phyloP scores from a whole-genome alignment of 345 rosid genomes.

The Mallotus nudiflorus region DNA sequence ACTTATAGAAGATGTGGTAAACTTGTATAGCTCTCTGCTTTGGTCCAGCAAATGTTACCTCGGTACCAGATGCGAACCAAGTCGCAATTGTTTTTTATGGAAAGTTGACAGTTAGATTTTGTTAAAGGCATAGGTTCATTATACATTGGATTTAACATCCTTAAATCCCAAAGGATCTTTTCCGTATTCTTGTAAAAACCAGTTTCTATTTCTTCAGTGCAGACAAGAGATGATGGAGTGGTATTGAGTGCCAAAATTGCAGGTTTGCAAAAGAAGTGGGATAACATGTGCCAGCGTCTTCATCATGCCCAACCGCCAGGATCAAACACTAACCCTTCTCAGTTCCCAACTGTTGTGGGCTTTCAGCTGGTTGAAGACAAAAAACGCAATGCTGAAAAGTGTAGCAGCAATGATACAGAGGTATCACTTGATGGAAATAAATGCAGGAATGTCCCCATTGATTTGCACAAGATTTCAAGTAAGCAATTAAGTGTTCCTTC shows the following conservation, averaged over 20 bases:
- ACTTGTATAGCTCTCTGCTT: background rate
- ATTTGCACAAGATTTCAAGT: constrained; percentile 27
- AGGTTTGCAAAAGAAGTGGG: constrained; percentile 48
- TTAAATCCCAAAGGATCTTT: background rate
- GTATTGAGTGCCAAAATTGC: constrained; percentile 33
- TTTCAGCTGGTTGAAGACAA: constrained; percentile 37
- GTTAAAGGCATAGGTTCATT: background rate
- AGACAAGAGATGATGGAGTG: constrained; percentile 59
- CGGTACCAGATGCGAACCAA: background rate
- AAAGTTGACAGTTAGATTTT: background rate
- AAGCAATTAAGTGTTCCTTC: constrained; percentile 16
- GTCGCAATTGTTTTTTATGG: background rate
- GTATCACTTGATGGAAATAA: constrained; percentile 17
- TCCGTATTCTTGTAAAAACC: constrained; percentile 37
- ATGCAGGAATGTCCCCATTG: constrained; percentile 26
- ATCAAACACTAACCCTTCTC: constrained; percentile 25
- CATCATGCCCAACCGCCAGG: constrained; percentile 30
- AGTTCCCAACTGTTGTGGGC: constrained; percentile 34
- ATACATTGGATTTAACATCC: background rate
- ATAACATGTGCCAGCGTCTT: constrained; percentile 39
- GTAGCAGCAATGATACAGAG: constrained; percentile 18
- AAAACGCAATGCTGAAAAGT: constrained; percentile 24
- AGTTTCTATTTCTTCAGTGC: constrained; percentile 57
- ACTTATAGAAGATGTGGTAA: background rate
- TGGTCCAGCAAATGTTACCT: background rate